Evolutionary conservation across 2,329 filamentous ascomycete species (phyloP).

Genomic region (Hymenoscyphus linearis): DNA sequence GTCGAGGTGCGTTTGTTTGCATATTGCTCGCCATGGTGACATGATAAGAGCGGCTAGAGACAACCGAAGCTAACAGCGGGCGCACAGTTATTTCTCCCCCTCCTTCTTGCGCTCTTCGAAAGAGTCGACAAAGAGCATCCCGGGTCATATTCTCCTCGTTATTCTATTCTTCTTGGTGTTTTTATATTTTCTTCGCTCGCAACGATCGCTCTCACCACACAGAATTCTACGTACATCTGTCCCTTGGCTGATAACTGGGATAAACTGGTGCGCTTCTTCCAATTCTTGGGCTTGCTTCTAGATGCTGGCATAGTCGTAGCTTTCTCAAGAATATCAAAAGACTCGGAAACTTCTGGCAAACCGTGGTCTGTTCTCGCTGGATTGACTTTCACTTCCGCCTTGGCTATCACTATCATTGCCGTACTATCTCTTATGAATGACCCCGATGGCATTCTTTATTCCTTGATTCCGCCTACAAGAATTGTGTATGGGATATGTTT

Average conservation of each 20-base stretch:
- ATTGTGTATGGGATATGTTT: slow-evolving; percentile 5
- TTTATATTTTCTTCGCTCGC: slow-evolving; percentile 3
- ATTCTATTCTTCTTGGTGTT: not conserved
- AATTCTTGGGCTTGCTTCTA: slow-evolving; percentile 9
- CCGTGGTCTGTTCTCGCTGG: slow-evolving; percentile 7
- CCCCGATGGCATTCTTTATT: slow-evolving; percentile 6
- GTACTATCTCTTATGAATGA: slow-evolving; percentile 6
- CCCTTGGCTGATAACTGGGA: slow-evolving; percentile 2
- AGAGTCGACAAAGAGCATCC: not conserved
- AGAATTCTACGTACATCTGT: slow-evolving; percentile 14
- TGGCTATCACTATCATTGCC: slow-evolving; percentile 1
- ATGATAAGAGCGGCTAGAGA: not conserved
- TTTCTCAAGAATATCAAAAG: slow-evolving; percentile 9
- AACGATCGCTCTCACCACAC: slow-evolving; percentile 3
- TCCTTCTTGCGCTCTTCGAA: slow-evolving; percentile 10
- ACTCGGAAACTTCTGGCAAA: slow-evolving; percentile 1
- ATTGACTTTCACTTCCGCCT: slow-evolving; percentile 7
- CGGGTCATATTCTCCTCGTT: slow-evolving; percentile 1
- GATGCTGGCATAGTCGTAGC: slow-evolving; percentile 9
- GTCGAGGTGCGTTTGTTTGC: slow-evolving; percentile 8
- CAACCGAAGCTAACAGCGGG: not conserved
- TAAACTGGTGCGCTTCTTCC: slow-evolving; percentile 2
- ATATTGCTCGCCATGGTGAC: not conserved
- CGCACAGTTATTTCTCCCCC: slow-evolving; percentile 10
- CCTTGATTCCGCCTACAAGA: slow-evolving; percentile 2